phyloP scores from a whole-genome alignment of 2,329 filamentous ascomycete genomes.

The Hypomyces rosellus region DNA sequence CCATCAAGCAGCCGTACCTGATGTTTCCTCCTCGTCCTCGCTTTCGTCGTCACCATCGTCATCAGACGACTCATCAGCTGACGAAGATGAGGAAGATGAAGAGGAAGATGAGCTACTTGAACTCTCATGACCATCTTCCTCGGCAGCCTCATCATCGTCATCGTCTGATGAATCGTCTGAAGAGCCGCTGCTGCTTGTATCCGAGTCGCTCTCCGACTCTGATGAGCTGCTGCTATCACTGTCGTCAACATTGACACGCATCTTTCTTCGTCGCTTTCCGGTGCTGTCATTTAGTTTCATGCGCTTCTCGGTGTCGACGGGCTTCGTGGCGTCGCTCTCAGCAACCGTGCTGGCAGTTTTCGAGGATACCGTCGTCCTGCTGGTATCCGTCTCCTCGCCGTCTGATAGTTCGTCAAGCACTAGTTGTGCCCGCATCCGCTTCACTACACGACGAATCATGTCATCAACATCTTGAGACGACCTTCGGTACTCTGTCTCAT shows the following conservation, averaged over 20 bases:
- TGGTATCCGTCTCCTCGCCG: constrained; percentile 34
- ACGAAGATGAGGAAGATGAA: constrained; percentile 31
- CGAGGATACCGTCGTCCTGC: constrained; percentile 23
- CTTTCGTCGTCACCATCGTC: constrained; percentile 15
- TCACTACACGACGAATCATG: constrained; percentile 50
- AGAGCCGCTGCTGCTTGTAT: constrained; percentile 31
- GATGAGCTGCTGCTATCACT: constrained; percentile 33
- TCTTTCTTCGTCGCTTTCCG: constrained; percentile 47
- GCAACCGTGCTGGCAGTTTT: constrained; percentile 21
- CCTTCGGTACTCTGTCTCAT: constrained; percentile 46
- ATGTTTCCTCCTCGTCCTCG: constrained; percentile 17
- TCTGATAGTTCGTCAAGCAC: constrained; percentile 51
- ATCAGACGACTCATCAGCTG: constrained; percentile 24
- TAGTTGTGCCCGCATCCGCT: constrained; percentile 57
- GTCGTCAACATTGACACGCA: constrained; percentile 40
- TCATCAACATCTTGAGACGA: constrained; percentile 42
- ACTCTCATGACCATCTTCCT: constrained; percentile 22
- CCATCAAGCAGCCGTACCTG: not conserved
- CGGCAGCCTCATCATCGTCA: constrained; percentile 17
- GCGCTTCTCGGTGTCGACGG: constrained; percentile 31
- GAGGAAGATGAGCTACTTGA: constrained; percentile 39
- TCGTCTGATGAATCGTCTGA: constrained; percentile 26
- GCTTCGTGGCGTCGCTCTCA: constrained; percentile 20
- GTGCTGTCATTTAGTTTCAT: constrained; percentile 40
- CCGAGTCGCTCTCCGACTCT: constrained; percentile 22